Conservation (phyloP, 257 asterid genomes). For the Solanum okadae region DNA sequence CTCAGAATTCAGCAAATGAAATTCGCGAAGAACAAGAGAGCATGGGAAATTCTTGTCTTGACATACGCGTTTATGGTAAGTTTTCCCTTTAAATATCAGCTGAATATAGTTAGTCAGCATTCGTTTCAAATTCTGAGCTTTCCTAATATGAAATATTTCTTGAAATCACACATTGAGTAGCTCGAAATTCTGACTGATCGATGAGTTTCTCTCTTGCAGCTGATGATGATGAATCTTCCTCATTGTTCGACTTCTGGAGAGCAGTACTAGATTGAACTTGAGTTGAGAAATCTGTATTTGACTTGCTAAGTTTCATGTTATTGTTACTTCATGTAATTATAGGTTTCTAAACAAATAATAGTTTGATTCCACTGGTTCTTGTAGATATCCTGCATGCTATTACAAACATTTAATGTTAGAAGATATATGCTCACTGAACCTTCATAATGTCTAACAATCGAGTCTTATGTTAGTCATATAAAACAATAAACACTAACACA, state of each 20-base stretch:
- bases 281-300: background rate
- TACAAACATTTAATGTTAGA: background rate
- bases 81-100: background rate
- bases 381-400: background rate
- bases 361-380: background rate
- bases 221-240: background rate
- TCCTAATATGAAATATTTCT: background rate
- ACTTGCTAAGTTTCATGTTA: background rate
- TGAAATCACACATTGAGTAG: background rate
- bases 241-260: background rate
- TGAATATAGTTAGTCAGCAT: background rate
- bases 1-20: conserved; percentile 12
- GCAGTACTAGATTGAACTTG: background rate
- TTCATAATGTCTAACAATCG: background rate
- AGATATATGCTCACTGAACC: background rate
- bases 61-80: background rate
- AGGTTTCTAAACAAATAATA: background rate
- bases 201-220: background rate
- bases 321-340: background rate
- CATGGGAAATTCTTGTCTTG: conserved; percentile 20
- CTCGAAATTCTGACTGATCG: background rate
- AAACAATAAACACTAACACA: background rate
- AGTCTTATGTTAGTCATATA: background rate
- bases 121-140: background rate
- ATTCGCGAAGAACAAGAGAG: conserved; percentile 22